These are phyloP conservation scores for Jaenimonas drosophilae DNA, from an alignment of 208 protist genomes.

Conservation along the genomic window DNA sequence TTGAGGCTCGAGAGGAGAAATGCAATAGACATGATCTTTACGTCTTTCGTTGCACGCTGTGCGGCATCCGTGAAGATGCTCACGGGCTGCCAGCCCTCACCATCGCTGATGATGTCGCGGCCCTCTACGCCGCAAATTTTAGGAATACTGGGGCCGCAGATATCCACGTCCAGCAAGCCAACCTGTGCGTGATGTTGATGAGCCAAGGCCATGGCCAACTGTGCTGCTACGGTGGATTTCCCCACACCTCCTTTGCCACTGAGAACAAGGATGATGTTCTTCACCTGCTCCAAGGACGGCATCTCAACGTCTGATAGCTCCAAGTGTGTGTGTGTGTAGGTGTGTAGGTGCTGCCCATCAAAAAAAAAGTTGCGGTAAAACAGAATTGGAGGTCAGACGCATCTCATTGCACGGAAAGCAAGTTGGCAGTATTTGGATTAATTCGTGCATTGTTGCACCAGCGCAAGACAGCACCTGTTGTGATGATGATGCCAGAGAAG, in stretches of 20 bases:
- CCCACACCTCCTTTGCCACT: slow-evolving; percentile 99
- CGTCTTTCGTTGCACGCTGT: slow-evolving; percentile 4
- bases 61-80: slow-evolving; percentile 7
- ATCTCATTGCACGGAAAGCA: neutral
- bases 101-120: slow-evolving; percentile 78
- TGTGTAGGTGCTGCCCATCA: neutral
- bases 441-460: neutral
- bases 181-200: slow-evolving; percentile 60
- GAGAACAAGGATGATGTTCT: slow-evolving; percentile 97
- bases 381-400: neutral
- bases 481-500: neutral
- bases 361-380: neutral
- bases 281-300: slow-evolving; percentile 55
- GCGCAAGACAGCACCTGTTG: neutral
- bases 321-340: neutral
- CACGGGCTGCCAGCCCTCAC: slow-evolving; percentile 79
- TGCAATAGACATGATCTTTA: slow-evolving; percentile 96
- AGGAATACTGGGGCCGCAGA: slow-evolving; percentile 91
- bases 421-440: neutral
- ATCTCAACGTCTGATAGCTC: too few relatives aligned
- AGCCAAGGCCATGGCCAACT: slow-evolving; percentile 93
- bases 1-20: slow-evolving; percentile 93
- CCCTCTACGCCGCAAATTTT: slow-evolving; percentile 96
- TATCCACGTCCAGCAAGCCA: slow-evolving; percentile 88
- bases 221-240: slow-evolving; percentile 97